Evolutionary conservation across 78 protist species (phyloP).

Genomic region (Blattamonas nauphoetae): DNA sequence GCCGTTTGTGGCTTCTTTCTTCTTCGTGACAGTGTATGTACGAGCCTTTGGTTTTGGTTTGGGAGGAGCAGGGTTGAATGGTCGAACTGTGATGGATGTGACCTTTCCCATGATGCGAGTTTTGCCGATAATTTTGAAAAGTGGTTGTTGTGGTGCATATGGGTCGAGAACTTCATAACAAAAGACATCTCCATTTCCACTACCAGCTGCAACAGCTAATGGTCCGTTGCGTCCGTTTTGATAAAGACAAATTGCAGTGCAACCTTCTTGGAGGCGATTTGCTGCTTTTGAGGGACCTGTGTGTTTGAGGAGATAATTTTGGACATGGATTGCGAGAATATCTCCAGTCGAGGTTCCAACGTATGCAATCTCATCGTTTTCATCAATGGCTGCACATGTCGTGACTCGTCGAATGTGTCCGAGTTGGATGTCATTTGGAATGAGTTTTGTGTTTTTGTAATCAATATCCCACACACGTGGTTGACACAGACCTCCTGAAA

Average conservation of each 20-base stretch:
- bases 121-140: not conserved
- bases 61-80: constrained; percentile 1
- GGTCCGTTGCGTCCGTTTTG: not conserved
- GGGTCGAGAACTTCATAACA: not conserved
- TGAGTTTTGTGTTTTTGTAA: not conserved
- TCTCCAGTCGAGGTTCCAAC: not conserved
- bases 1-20: not conserved
- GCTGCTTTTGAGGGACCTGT: not conserved
- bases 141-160: not conserved
- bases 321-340: not conserved
- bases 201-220: not conserved
- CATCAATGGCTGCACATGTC: not conserved
- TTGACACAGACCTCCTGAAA: not conserved
- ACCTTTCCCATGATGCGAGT: not conserved
- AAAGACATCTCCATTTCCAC: not conserved
- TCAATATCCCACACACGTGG: constrained; percentile 11
- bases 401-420: not conserved
- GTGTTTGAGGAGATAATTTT: not conserved
- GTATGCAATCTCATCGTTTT: not conserved
- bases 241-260: not conserved
- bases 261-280: not conserved
- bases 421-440: not conserved
- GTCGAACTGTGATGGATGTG: not conserved
- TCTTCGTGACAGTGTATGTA: not conserved
- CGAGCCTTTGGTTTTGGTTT: not conserved